phyloP scores from a whole-genome alignment of 441 rosid species.

The Raphanus hybrid region DNA sequence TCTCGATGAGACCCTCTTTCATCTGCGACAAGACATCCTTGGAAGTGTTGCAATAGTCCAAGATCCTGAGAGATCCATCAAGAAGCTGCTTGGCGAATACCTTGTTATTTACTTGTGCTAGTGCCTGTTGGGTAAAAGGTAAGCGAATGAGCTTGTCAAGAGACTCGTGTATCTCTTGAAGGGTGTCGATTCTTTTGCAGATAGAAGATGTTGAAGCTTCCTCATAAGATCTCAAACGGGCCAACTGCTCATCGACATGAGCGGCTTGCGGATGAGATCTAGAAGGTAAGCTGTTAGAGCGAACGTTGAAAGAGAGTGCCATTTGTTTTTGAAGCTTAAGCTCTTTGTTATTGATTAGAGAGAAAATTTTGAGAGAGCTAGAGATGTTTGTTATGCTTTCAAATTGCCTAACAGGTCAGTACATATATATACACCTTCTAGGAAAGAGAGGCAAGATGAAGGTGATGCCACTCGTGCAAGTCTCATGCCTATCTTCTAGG shows the following conservation, averaged over 20 bases:
- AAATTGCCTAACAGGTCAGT: background rate
- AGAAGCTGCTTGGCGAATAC: constrained; percentile 40
- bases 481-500: background rate
- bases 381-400: constrained; percentile 8
- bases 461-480: constrained; percentile 6
- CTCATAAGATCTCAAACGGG: constrained; percentile 33
- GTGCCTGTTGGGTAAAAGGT: constrained; percentile 33
- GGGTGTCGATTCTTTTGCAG: constrained; percentile 35
- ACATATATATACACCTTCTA: background rate
- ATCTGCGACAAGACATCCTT: constrained; percentile 30
- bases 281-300: constrained; percentile 33
- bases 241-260: constrained; percentile 34
- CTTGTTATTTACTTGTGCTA: constrained; percentile 27
- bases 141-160: constrained; percentile 46
- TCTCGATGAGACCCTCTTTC: constrained; percentile 43
- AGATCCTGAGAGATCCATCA: constrained; percentile 47
- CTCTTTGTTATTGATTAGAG: background rate
- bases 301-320: constrained; percentile 31
- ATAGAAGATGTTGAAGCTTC: constrained; percentile 30
- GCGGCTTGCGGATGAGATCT: constrained; percentile 32
- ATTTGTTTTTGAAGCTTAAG: constrained; percentile 12
- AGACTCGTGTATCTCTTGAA: constrained; percentile 43
- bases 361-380: constrained; percentile 13
- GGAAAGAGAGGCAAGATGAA: constrained; percentile 11
- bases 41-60: constrained; percentile 32